phyloP scores from a whole-genome alignment of 2,329 filamentous ascomycete species.

The Chrysoporthe deuterocubensis region DNA sequence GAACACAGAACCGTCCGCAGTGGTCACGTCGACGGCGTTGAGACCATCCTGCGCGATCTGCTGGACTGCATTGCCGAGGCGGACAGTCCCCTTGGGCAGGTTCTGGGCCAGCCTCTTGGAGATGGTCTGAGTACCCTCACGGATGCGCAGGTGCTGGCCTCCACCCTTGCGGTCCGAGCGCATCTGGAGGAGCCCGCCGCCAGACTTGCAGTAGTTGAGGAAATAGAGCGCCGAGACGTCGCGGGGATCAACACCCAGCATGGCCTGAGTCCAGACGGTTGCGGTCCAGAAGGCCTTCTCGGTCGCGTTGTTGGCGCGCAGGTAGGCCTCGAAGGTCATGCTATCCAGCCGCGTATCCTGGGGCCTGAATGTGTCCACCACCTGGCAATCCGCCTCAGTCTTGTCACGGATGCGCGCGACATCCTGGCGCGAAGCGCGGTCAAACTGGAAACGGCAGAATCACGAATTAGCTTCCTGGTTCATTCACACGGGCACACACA shows the following conservation, averaged over 20 bases:
- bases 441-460: too few relatives aligned
- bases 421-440: too few relatives aligned
- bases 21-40: conserved; percentile 31
- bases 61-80: conserved; percentile 39
- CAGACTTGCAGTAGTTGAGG: conserved; percentile 58
- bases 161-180: conserved; percentile 56
- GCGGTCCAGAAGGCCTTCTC: conserved; percentile 34
- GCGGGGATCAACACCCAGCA: conserved; percentile 53
- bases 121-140: conserved; percentile 51
- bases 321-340: too few relatives aligned
- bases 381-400: too few relatives aligned
- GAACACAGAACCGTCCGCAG: conserved; percentile 35
- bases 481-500: too few relatives aligned
- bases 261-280: conserved; percentile 51
- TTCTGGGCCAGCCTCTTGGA: conserved; percentile 41
- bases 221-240: conserved; percentile 59
- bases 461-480: too few relatives aligned
- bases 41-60: conserved; percentile 36
- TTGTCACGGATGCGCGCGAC: too few relatives aligned
- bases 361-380: too few relatives aligned
- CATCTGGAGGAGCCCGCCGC: conserved; percentile 56
- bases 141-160: conserved; percentile 55
- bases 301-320: too few relatives aligned
- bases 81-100: conserved; percentile 37
- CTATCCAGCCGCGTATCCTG: too few relatives aligned